phyloP scores from a whole-genome alignment of 192 early-diverging fungal genomes.

The Allomyces javanicus region DNA sequence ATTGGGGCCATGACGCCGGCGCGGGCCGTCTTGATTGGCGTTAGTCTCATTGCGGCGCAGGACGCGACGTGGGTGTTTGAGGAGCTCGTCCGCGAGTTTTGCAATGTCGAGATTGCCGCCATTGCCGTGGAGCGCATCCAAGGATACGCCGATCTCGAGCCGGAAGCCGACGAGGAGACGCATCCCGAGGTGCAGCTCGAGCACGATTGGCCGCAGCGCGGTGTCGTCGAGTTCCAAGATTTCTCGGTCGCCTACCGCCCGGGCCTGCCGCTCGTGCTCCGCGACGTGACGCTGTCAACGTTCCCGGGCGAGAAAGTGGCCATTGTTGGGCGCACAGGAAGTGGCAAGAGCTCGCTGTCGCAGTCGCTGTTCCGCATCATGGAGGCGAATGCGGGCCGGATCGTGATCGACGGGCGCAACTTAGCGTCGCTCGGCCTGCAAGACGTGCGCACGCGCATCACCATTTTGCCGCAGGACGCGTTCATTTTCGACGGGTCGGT shows the following conservation, averaged over 20 bases:
- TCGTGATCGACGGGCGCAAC: conserved; percentile 54
- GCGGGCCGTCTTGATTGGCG: too few species aligned
- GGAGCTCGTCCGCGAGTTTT: conserved; percentile 32
- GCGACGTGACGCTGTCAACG: conserved; percentile 49
- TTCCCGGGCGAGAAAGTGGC: conserved; percentile 67
- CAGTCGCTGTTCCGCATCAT: conserved; percentile 60
- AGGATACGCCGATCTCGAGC: conserved; percentile 64
- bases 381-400: conserved; percentile 42
- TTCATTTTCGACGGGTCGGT: conserved; percentile 13
- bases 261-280: conserved; percentile 51
- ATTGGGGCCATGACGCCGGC: too few species aligned
- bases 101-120: conserved; percentile 67
- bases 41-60: too few species aligned
- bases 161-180: conserved; percentile 50
- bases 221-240: conserved; percentile 45
- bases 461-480: conserved; percentile 60
- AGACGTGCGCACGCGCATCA: conserved; percentile 50
- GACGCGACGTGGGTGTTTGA: conserved; percentile 45
- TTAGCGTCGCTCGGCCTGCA: conserved; percentile 43
- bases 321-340: conserved; percentile 55
- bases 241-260: conserved; percentile 58
- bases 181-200: conserved; percentile 24
- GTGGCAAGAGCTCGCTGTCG: conserved; percentile 63
- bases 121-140: conserved; percentile 71
- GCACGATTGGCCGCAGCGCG: conserved; percentile 39